phyloP scores from a whole-genome alignment of 2,329 filamentous ascomycete species.

The Parastagonospora avenae region DNA sequence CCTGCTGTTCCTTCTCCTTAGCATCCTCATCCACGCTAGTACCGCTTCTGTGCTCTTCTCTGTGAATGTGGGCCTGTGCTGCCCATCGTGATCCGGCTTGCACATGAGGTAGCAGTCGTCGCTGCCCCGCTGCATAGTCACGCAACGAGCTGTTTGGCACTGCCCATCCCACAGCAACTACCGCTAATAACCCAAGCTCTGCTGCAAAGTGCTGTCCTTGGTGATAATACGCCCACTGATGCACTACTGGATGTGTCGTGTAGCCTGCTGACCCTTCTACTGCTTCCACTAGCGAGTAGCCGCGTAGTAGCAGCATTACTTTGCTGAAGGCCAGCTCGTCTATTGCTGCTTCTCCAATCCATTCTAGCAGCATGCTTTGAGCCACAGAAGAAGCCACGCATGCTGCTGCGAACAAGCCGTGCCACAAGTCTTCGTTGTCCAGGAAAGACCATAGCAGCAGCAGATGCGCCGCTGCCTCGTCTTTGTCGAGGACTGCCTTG shows the following conservation, averaged over 20 bases:
- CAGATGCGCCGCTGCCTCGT: constrained; percentile 24
- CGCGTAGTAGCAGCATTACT: constrained; percentile 25
- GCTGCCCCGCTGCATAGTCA: constrained; percentile 16
- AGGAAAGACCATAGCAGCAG: constrained; percentile 37
- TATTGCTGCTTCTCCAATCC: constrained; percentile 14
- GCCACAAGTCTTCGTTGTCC: constrained; percentile 32
- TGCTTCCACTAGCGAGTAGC: constrained; percentile 30
- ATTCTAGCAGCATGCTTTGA: constrained; percentile 14
- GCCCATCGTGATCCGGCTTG: constrained; percentile 9
- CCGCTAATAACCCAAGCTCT: constrained; percentile 12
- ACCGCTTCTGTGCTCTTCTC: not conserved
- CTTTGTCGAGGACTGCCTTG: constrained; percentile 27
- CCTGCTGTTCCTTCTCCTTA: not conserved
- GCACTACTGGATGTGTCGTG: constrained; percentile 24
- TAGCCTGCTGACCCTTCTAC: constrained; percentile 16
- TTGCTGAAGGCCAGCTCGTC: constrained; percentile 20
- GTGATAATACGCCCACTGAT: constrained; percentile 18
- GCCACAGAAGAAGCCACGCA: constrained; percentile 4
- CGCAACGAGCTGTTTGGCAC: constrained; percentile 6
- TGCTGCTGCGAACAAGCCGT: constrained; percentile 24
- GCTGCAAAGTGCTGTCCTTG: constrained; percentile 13
- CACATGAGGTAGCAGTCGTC: constrained; percentile 24
- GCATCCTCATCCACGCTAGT: not conserved
- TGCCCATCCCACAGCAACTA: constrained; percentile 16
- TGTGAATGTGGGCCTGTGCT: not conserved